phyloP scores from a whole-genome alignment of 139 green algal genomes.

The Micromonas pusilla region DNA sequence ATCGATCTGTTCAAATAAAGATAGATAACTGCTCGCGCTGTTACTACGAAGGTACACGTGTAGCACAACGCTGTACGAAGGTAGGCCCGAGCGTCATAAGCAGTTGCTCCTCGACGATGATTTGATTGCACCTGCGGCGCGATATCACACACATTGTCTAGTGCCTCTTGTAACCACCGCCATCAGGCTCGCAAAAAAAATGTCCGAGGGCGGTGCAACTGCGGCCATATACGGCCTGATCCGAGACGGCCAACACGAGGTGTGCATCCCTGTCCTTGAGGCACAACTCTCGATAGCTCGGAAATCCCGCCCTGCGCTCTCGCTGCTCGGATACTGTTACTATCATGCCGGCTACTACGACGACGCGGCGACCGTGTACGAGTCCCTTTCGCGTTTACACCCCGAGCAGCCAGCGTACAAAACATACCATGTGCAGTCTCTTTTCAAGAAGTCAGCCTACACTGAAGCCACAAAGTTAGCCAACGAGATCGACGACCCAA shows the following conservation, averaged over 20 bases:
- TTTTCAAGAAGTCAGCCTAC: slow-evolving; percentile 59
- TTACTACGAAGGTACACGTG: too few relatives aligned
- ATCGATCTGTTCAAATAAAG: too few relatives aligned
- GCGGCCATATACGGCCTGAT: slow-evolving; percentile 60
- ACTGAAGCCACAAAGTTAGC: slow-evolving; percentile 49
- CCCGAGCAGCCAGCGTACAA: slow-evolving; percentile 58
- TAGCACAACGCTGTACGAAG: too few relatives aligned
- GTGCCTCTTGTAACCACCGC: too few relatives aligned
- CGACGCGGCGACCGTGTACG: slow-evolving; percentile 54
- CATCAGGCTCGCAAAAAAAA: too few relatives aligned
- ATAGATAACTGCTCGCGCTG: too few relatives aligned
- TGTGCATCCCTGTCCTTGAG: slow-evolving; percentile 44
- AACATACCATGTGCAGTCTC: slow-evolving; percentile 56
- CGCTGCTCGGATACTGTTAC: slow-evolving; percentile 64
- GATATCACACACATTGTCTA: too few relatives aligned
- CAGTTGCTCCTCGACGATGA: too few relatives aligned
- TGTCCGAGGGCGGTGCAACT: slow-evolving; percentile 55
- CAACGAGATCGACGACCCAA: slow-evolving; percentile 34
- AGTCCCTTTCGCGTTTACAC: slow-evolving; percentile 43
- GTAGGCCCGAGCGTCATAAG: too few relatives aligned
- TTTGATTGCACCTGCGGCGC: too few relatives aligned
- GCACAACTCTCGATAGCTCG: slow-evolving; percentile 48
- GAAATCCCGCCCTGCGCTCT: slow-evolving; percentile 57
- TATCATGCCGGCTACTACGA: slow-evolving; percentile 60
- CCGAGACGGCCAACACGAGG: slow-evolving; percentile 49